Evolutionary conservation across 805 yeast genomes (phyloP).

Genomic region (Nakazawaea siamensis): DNA sequence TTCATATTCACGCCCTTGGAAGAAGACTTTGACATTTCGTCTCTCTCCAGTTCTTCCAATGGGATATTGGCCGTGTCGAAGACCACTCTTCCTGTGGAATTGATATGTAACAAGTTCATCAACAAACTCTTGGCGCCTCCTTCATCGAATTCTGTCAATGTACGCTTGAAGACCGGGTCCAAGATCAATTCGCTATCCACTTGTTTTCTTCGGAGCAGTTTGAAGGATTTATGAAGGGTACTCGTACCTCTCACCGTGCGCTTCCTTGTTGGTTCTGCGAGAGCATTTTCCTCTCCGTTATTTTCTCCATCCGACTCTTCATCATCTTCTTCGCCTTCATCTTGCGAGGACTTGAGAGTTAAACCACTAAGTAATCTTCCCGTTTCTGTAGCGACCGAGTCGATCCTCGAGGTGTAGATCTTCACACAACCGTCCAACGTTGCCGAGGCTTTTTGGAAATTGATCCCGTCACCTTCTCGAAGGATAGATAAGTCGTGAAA

Average conservation of each 20-base stretch:
- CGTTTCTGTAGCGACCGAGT: constrained; percentile 86
- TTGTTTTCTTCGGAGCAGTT: constrained; percentile 32
- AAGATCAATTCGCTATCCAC: constrained; percentile 41
- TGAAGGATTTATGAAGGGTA: constrained; percentile 32
- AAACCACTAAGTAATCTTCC: constrained; percentile 58
- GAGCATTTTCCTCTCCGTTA: constrained; percentile 15
- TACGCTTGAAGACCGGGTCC: constrained; percentile 50
- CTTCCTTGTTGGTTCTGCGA: too few species aligned
- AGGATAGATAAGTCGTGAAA: constrained; percentile 76
- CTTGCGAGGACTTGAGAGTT: constrained; percentile 17
- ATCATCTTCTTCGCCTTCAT: constrained; percentile 18
- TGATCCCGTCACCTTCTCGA: constrained; percentile 69
- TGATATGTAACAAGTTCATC: constrained; percentile 39
- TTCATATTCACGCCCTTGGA: constrained; percentile 4
- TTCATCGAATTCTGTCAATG: constrained; percentile 50
- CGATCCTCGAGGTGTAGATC: constrained; percentile 85
- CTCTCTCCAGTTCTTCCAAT: not conserved
- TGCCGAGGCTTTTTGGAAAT: constrained; percentile 86
- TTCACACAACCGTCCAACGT: constrained; percentile 93
- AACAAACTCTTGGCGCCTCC: constrained; percentile 53
- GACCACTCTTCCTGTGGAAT: constrained; percentile 36
- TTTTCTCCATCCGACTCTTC: constrained; percentile 12
- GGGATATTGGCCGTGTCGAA: constrained; percentile 31
- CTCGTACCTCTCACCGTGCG: too few species aligned
- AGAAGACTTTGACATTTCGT: not conserved